Evolutionary conservation across 768 basidiomycete genomes (phyloP).

Genomic region (Cystobasidium ongulense): DNA sequence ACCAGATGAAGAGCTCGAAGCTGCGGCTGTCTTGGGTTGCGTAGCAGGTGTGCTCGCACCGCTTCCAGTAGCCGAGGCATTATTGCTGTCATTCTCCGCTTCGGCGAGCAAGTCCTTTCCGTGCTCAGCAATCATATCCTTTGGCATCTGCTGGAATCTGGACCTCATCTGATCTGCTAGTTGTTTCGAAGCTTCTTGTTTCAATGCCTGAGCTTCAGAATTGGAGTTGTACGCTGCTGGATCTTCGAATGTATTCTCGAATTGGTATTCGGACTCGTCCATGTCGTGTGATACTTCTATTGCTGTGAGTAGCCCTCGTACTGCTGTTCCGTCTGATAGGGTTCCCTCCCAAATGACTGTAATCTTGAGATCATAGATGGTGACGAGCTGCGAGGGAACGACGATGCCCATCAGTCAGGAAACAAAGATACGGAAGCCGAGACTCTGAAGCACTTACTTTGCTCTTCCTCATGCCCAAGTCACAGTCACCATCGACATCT

Average conservation of each 20-base stretch:
- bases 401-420: not conserved
- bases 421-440: not conserved
- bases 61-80: slow-evolving; percentile 10
- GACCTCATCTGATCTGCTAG: slow-evolving; percentile 38
- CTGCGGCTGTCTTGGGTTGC: not conserved
- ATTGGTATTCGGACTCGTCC: slow-evolving; percentile 42
- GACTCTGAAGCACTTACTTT: slow-evolving; percentile 23
- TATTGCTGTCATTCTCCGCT: slow-evolving; percentile 17
- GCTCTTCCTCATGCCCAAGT: slow-evolving; percentile 37
- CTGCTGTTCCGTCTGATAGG: not conserved
- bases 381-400: slow-evolving; percentile 36
- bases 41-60: slow-evolving; percentile 34
- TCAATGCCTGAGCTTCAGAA: slow-evolving; percentile 37
- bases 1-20: not conserved
- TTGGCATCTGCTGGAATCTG: slow-evolving; percentile 41
- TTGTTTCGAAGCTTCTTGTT: slow-evolving; percentile 34
- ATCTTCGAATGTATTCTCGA: slow-evolving; percentile 35
- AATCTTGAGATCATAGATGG: slow-evolving; percentile 40
- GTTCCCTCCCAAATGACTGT: slow-evolving; percentile 28
- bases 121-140: slow-evolving; percentile 39
- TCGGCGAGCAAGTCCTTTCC: slow-evolving; percentile 41
- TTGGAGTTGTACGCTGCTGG: slow-evolving; percentile 25
- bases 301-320: slow-evolving; percentile 35
- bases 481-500: slow-evolving; percentile 38
- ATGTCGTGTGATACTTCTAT: slow-evolving; percentile 42